A percentile compares a stretch with the other conserved stretches of the same genome.
phyloP scores from a whole-genome alignment of 2,329 filamentous ascomycete genomes.

The Nemania diffusa region DNA sequence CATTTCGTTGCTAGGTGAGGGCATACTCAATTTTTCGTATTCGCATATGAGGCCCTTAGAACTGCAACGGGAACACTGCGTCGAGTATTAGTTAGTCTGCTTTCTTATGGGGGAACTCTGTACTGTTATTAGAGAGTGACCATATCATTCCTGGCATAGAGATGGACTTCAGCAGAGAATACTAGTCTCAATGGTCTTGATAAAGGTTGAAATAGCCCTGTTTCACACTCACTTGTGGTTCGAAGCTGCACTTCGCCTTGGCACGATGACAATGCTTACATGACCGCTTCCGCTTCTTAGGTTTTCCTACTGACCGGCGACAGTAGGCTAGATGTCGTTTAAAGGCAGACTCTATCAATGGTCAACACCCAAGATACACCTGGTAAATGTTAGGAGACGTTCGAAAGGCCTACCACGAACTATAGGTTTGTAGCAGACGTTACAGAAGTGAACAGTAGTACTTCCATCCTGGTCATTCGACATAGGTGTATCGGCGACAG shows the following conservation, averaged over 20 bases:
- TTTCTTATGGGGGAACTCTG: neutral
- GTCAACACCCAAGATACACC: slow-evolving; percentile 4
- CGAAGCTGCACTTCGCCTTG: slow-evolving; percentile 45
- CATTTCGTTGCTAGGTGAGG: slow-evolving; percentile 5
- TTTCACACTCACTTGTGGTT: slow-evolving; percentile 39
- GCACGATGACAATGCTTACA: slow-evolving; percentile 43
- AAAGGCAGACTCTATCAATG: slow-evolving; percentile 40
- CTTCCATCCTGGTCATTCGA: slow-evolving; percentile 15
- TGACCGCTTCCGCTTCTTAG: slow-evolving; percentile 42
- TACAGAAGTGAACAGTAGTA: slow-evolving; percentile 37
- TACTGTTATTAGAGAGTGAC: neutral
- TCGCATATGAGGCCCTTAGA: slow-evolving; percentile 39
- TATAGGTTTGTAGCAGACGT: slow-evolving; percentile 44
- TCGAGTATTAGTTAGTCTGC: slow-evolving; percentile 10
- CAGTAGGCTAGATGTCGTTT: slow-evolving; percentile 45
- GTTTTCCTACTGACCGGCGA: slow-evolving; percentile 35
- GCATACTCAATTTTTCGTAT: slow-evolving; percentile 36
- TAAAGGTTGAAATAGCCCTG: slow-evolving; percentile 22
- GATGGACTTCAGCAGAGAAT: neutral
- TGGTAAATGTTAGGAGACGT: neutral
- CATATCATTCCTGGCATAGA: neutral
- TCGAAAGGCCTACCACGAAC: slow-evolving; percentile 35
- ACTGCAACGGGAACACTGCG: slow-evolving; percentile 38
- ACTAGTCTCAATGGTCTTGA: slow-evolving; percentile 25
- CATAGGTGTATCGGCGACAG: slow-evolving; percentile 14